A percentile compares a stretch with the other conserved stretches of the same genome.
These are phyloP conservation scores for Cicer pinnatifidum DNA, from an alignment of 306 rosid species.

Conservation along the genomic window DNA sequence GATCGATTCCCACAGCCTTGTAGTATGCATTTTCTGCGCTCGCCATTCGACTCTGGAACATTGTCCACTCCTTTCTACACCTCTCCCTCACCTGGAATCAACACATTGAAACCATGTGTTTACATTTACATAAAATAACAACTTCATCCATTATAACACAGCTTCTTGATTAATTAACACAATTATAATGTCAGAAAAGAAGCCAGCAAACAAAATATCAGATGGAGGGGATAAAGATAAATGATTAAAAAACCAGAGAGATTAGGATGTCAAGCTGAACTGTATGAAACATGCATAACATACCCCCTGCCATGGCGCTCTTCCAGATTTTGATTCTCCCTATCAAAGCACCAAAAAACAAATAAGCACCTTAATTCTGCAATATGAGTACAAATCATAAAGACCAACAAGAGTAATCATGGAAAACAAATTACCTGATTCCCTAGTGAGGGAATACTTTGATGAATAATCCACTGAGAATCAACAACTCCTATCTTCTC, in stretches of 20 bases:
- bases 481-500: conserved; percentile 99
- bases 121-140: not conserved
- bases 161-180: conserved; percentile 6
- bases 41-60: conserved; percentile 81
- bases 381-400: not conserved
- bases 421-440: conserved; percentile 64
- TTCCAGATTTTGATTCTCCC: conserved; percentile 81
- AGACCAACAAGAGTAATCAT: conserved; percentile 9
- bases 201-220: conserved; percentile 20
- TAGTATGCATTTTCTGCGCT: conserved; percentile 78
- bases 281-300: conserved; percentile 35
- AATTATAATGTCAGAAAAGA: not conserved
- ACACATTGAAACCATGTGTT: not conserved
- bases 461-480: conserved; percentile 96
- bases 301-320: conserved; percentile 97
- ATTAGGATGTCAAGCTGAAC: not conserved
- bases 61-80: conserved; percentile 95
- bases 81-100: conserved; percentile 87
- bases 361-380: conserved; percentile 23
- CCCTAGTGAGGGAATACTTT: conserved; percentile 90
- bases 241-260: not conserved
- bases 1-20: conserved; percentile 60
- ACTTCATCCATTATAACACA: not conserved
- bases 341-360: conserved; percentile 40
- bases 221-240: not conserved